A percentile compares a stretch with the other conserved stretches of the same genome.
phyloP scores from a whole-genome alignment of 179 eudicot genomes.

The Carnegiea gigantea region DNA sequence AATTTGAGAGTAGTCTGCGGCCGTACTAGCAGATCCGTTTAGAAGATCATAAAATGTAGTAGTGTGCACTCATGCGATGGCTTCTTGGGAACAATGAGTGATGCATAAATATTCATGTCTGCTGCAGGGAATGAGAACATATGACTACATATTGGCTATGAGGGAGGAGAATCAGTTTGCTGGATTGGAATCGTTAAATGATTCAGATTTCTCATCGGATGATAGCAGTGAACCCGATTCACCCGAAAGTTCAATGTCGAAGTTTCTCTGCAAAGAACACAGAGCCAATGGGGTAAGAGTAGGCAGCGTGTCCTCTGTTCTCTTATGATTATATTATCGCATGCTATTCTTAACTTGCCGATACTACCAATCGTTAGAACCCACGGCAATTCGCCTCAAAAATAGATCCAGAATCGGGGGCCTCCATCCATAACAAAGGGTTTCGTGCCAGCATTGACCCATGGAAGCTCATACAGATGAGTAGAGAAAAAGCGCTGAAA shows the following conservation, averaged over 20 bases:
- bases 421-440: slow-evolving; percentile 48
- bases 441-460: slow-evolving; percentile 79
- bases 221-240: slow-evolving; percentile 52
- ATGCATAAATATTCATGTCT: not conserved
- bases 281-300: slow-evolving; percentile 39
- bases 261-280: slow-evolving; percentile 43
- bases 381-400: slow-evolving; percentile 49
- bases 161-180: slow-evolving; percentile 58
- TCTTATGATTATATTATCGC: not conserved
- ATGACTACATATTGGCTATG: slow-evolving; percentile 65
- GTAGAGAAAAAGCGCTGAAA: slow-evolving; percentile 65
- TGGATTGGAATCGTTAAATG: slow-evolving; percentile 54
- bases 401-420: slow-evolving; percentile 59
- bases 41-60: too few species aligned
- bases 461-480: slow-evolving; percentile 84
- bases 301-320: not conserved
- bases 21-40: too few species aligned
- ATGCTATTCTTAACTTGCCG: not conserved
- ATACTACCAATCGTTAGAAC: slow-evolving; percentile 41
- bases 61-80: too few species aligned
- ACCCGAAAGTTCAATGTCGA: slow-evolving; percentile 49
- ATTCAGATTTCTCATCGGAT: slow-evolving; percentile 81
- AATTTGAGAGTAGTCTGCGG: too few species aligned
- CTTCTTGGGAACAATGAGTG: not conserved
- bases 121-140: slow-evolving; percentile 51